Evolutionary conservation across 345 rosid species (phyloP).

Genomic region (Cardiospermum halicacabum): DNA sequence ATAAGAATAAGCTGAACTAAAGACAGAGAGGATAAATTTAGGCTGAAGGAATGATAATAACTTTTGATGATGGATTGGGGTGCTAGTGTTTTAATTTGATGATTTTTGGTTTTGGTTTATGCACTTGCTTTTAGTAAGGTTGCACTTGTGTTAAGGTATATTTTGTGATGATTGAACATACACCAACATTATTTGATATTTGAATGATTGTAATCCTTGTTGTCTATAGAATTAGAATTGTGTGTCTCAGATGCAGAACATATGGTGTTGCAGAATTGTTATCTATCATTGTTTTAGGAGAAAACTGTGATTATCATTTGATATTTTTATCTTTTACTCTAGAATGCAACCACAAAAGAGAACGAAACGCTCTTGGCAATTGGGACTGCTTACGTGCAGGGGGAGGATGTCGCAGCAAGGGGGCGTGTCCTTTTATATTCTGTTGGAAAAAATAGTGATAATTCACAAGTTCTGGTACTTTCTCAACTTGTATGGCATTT

Average conservation of each 20-base stretch:
- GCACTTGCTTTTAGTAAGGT: not conserved
- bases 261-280: not conserved
- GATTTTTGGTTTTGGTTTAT: not conserved
- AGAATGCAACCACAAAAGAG: conserved; percentile 79
- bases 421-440: conserved; percentile 93
- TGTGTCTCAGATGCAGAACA: not conserved
- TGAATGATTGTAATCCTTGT: not conserved
- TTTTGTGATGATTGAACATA: not conserved
- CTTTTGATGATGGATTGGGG: not conserved
- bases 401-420: conserved; percentile 99
- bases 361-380: conserved; percentile 87
- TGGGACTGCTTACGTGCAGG: conserved; percentile 98
- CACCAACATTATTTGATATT: not conserved
- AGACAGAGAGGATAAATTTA: too few relatives aligned
- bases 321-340: conserved; percentile 18
- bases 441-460: conserved; percentile 52
- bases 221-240: not conserved
- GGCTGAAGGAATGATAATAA: not conserved
- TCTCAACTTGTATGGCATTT: not conserved
- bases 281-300: not conserved
- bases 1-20: too few relatives aligned
- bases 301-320: not conserved
- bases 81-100: not conserved
- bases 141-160: too few relatives aligned
- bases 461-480: conserved; percentile 63